Conservation (phyloP, 495 filamentous ascomycete genomes). For the Hyaloscypha bicolor region DNA sequence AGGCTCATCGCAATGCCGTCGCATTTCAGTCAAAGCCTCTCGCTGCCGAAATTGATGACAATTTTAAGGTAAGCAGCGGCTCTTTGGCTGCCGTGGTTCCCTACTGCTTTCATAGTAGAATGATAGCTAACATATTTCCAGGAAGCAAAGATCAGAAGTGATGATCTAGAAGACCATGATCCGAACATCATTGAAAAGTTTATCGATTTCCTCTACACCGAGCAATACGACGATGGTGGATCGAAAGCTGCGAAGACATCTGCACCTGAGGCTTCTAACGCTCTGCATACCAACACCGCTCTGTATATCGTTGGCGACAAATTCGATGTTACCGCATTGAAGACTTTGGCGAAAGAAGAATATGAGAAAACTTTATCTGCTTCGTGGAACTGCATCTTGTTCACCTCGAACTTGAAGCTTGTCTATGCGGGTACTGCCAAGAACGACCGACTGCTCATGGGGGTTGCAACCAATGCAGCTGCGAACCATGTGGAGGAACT, state of each 20-base stretch:
- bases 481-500: not conserved
- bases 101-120: not conserved
- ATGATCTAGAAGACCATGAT: conserved; percentile 32
- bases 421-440: not conserved
- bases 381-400: not conserved
- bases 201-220: conserved; percentile 39
- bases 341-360: not conserved
- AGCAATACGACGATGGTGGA: conserved; percentile 18
- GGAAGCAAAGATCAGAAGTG: conserved; percentile 22
- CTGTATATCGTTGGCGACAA: not conserved
- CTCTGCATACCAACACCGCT: not conserved
- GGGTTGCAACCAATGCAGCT: not conserved
- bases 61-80: conserved; percentile 36
- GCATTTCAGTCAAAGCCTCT: conserved; percentile 45
- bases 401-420: not conserved
- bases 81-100: too few relatives aligned
- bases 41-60: conserved; percentile 34
- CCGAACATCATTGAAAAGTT: conserved; percentile 38
- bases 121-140: not conserved
- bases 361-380: not conserved
- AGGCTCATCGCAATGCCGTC: conserved; percentile 42
- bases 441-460: not conserved
- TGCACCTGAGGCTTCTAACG: not conserved
- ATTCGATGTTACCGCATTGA: not conserved
- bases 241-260: too few relatives aligned